Conservation (phyloP, 768 basidiomycete genomes). For the Naganishia vishniacii region DNA sequence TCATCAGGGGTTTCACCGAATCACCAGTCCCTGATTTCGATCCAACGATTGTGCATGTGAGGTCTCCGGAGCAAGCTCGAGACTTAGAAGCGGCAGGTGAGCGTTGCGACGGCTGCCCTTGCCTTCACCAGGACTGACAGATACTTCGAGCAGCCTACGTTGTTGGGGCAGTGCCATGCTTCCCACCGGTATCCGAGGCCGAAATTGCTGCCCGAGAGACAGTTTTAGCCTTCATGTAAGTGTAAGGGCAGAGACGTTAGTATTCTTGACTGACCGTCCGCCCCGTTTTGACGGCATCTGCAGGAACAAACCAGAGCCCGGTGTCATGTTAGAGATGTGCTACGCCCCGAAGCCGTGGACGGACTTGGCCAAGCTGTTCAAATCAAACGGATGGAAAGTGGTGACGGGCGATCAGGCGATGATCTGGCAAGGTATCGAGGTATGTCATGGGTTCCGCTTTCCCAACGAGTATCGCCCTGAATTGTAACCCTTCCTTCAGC, state of each 20-base stretch:
- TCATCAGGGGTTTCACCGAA: conserved; percentile 31
- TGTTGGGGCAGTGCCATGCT: conserved; percentile 35
- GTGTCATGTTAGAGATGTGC: conserved; percentile 37
- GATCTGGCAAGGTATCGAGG: conserved; percentile 30
- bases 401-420: conserved; percentile 36
- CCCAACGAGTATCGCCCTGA: background rate
- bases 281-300: too few relatives aligned
- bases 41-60: conserved; percentile 34
- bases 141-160: conserved; percentile 27
- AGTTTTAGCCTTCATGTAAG: conserved; percentile 31
- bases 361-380: conserved; percentile 9
- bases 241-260: too few relatives aligned
- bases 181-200: conserved; percentile 30
- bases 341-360: conserved; percentile 19
- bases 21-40: conserved; percentile 27
- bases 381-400: conserved; percentile 21
- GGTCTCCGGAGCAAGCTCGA: conserved; percentile 33
- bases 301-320: conserved; percentile 36
- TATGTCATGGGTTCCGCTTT: background rate
- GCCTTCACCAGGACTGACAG: background rate
- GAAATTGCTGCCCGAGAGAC: conserved; percentile 35
- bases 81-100: conserved; percentile 30
- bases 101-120: background rate
- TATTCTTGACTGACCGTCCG: too few relatives aligned
- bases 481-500: conserved; percentile 4